Percentiles rank a stretch among this genome's conserved stretches.
Evolutionary conservation across 441 rosid species (phyloP).

Genomic region (Populus hybrid): DNA sequence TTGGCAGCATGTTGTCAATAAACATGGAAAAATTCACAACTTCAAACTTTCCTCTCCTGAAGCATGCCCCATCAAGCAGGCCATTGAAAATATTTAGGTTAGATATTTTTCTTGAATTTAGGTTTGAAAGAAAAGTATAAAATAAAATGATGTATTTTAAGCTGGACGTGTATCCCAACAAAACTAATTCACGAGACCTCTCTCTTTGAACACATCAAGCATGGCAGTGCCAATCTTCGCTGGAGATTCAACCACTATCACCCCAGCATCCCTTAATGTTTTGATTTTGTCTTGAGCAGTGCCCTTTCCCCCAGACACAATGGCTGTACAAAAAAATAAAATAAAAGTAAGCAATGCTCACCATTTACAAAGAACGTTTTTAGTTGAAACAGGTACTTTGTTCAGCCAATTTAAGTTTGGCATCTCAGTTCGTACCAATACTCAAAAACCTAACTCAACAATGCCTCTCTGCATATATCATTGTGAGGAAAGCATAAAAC

Average conservation of each 20-base stretch:
- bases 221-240: slow-evolving; percentile 88
- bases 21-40: neutral
- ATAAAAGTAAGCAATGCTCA: neutral
- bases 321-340: slow-evolving; percentile 47
- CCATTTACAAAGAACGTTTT: neutral
- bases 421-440: neutral
- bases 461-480: neutral
- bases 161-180: neutral
- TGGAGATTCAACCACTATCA: slow-evolving; percentile 93
- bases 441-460: neutral
- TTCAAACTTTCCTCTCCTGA: neutral
- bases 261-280: slow-evolving; percentile 83
- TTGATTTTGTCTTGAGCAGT: slow-evolving; percentile 92
- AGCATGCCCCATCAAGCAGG: neutral
- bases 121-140: neutral
- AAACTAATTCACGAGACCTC: slow-evolving; percentile 59
- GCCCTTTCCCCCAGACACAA: slow-evolving; percentile 96
- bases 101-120: neutral
- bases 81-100: neutral
- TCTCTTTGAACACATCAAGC: slow-evolving; percentile 72
- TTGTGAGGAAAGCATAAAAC: neutral
- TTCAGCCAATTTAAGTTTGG: neutral
- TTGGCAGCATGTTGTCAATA: neutral
- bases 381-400: neutral
- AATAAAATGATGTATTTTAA: neutral